Evolutionary conservation across 2,329 filamentous ascomycete genomes (phyloP).

Genomic region (Salinomyces thailandicus): DNA sequence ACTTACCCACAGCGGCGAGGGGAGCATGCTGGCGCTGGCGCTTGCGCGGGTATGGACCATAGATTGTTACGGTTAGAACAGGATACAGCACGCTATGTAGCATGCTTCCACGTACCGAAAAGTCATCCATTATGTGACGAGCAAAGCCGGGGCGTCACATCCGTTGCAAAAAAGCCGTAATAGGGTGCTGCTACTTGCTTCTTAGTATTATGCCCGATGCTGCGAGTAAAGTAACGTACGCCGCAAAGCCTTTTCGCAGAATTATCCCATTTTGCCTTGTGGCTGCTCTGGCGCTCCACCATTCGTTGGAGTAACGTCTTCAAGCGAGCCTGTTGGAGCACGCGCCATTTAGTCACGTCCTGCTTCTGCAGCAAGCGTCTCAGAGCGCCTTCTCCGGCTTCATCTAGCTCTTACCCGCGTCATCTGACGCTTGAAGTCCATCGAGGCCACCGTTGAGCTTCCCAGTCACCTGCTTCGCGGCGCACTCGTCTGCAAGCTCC

Average conservation of each 20-base stretch:
- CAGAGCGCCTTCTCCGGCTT: not conserved
- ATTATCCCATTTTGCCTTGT: too few species aligned
- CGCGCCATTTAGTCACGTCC: too few species aligned
- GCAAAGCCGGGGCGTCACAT: not conserved
- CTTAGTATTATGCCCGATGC: too few species aligned
- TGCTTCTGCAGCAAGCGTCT: not conserved
- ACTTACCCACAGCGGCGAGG: conserved; percentile 4
- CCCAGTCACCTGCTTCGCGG: not conserved
- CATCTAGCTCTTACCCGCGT: not conserved
- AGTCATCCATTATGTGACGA: not conserved
- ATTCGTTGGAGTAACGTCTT: too few species aligned
- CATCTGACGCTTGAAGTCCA: not conserved
- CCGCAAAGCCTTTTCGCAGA: too few species aligned
- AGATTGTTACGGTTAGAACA: not conserved
- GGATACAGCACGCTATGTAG: not conserved
- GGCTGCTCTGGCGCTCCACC: too few species aligned
- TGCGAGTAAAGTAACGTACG: too few species aligned
- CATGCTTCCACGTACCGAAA: not conserved
- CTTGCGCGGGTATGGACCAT: not conserved
- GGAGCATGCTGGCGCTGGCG: not conserved
- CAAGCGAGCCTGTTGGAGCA: too few species aligned
- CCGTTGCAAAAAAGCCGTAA: not conserved
- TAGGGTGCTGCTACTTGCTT: too few species aligned
- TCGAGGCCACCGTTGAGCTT: not conserved
- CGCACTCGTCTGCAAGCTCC: not conserved